Conservation (phyloP, 306 rosid genomes). For the Vicia sativa region DNA sequence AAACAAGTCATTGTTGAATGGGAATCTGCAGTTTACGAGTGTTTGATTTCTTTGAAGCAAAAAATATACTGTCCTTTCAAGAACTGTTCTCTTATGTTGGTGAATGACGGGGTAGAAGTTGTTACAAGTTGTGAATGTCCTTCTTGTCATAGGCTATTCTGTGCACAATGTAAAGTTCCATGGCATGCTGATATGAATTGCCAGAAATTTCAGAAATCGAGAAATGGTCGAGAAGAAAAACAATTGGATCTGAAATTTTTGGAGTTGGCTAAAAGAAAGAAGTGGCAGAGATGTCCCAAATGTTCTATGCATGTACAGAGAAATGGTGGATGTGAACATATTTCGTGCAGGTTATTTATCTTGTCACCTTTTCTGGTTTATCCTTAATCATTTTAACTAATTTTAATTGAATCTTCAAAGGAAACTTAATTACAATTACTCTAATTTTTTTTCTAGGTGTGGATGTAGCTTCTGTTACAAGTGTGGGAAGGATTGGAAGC, state of each 20-base stretch:
- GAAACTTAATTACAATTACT: no score
- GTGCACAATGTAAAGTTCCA: no score
- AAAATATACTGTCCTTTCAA: conserved; percentile 7
- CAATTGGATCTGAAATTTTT: neutral
- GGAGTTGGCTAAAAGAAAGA: conserved; percentile 2
- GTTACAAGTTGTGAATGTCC: no score
- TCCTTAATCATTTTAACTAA: neutral
- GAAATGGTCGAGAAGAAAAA: neutral
- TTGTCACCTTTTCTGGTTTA: neutral
- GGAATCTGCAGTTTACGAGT: neutral
- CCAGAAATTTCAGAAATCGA: neutral
- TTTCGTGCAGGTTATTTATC: conserved; percentile 4
- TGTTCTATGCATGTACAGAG: conserved; percentile 15
- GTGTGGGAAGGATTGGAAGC: neutral
- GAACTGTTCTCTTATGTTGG: conserved; percentile 18
- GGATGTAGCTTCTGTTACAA: neutral
- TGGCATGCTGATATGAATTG: conserved; percentile 26
- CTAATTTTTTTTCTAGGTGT: neutral
- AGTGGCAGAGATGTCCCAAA: conserved; percentile 27
- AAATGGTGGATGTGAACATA: conserved; percentile 12
- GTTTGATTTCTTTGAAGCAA: neutral
- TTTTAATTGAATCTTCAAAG: neutral
- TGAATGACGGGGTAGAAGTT: neutral
- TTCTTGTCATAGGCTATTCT: no score
- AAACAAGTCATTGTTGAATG: neutral